Evolutionary conservation across 169 alveolate genomes (phyloP), one percentile per base, ranked within the genome.

Genomic region (Eimeria nieschulzi): DNA sequence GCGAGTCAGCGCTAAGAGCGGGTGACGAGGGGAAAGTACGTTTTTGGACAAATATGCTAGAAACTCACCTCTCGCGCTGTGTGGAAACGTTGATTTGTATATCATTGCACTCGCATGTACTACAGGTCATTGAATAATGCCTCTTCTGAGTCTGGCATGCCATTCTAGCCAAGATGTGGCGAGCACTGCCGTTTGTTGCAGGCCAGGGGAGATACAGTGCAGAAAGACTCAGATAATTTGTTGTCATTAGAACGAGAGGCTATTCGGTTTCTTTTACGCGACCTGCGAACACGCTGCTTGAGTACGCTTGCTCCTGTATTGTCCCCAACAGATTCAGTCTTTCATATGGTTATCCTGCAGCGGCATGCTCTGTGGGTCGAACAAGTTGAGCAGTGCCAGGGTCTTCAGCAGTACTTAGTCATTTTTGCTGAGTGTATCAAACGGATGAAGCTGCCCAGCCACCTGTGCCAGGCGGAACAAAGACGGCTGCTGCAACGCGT

Each of bases 371-470:
- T 79, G 56, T 63, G 80, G 87, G 80, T 87, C 21, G 92, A 87
- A 51, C 21, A 76, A 63, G 87, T 80, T n/a, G 82, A 73, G 33
- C 63, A 79, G 73, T 87, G 92, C 82, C 87, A 87, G 21, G 71
- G 87, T 61, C 86, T 87, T 21, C 87, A 87, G 71, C 72, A 63
- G 19, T 87, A 73, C 21, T 68, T 87, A 51, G 68, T 80, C 5
- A 55, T 87, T 51, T 87, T 87, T n/a, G 92, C 92, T 21, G 85
- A 63, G 83, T 87, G 92, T 78, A 75, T 87, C 87, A 87, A 87
- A 61, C 83, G 73, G 17, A 87, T 87, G 92, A 87, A 79, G 39
- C 72, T 87, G 23, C 92, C 92, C 5, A 87, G 92, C 19, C 92
- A 87, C 55, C 92, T 87, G 2, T 61, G 92, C 23, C 55, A 73